Base-by-base conservation (phyloP, 1,284 basidiomycete genomes). In the Xerocomus minutiporus region DNA sequence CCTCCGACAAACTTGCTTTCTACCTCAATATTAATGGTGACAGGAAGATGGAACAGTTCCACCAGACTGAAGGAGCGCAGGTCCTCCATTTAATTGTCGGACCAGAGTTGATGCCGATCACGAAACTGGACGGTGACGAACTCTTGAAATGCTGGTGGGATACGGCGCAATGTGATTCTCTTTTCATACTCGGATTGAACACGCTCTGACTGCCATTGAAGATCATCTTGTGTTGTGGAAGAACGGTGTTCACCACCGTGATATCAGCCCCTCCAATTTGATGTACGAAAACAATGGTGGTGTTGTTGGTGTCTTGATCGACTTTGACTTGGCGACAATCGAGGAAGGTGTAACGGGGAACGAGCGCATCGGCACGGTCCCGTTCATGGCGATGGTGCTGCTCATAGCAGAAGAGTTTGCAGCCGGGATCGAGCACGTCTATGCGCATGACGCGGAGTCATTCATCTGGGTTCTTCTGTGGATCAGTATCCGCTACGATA, bases 151-250 rank as follows among this genome's bases (percentile, higher is more conserved):
- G 35, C 8, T 59, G 51, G 53, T 59, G 57, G 49, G 17, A 51
- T 0, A 26, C 44, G 4, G 44, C 51, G 9, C 53, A 48, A 40
- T 58, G 51, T 59, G 20, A 40, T 23, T 34, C 15, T 7, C 6
- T 5, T 1, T 43, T 9, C 23, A 12, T 38, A 8, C 7, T 20
- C 15, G 3, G 17, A 38, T 23, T 12, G 23, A 23, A 23, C 5
- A 3, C 23, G 34, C 6, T 5, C 52, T 53, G 11, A 54, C 28
- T 34, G 17, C 17, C 9, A 2, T 31, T 9, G 13, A 52, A 73
- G 67, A 63, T 46, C 68, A 73, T 48, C 60, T 58, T 15, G 31
- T 51, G 4, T 59, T 71, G n/a, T 72, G 72, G 70, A 48, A 46
- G 26, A 40, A 48, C 8, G 54, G 61, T 3, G 56, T 73, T 26